Base-by-base conservation (phyloP, 208 protist genomes). In the Acanthamoeba sp. region DNA sequence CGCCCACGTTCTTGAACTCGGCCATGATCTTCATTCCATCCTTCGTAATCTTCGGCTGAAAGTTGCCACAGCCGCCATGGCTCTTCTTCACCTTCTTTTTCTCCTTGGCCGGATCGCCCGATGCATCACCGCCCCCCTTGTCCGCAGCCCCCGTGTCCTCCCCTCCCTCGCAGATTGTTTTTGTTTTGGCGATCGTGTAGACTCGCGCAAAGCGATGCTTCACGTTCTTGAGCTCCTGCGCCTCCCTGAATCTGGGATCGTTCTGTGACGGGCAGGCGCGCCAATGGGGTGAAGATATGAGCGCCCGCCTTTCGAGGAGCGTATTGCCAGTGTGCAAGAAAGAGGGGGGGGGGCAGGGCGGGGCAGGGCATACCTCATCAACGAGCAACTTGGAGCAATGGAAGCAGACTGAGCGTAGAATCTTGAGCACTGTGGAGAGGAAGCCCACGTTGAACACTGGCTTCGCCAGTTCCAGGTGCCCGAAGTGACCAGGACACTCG, bases 371-470 rank as follows among this genome's bases (percentile, higher is more conserved):
- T 91, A 95, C 84, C 42, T 95, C 90, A 96, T 99, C 97, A 32
- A 98, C 80, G 71, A 98, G 97, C 45, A 99, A 91, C 34, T 97
- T 97, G n/a, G 98, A 99, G 95, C 99, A 99, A 93, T 98, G 96
- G 96, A 98, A 99, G 97, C 99, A 99, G 12, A 99, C 98, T 95
- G 98, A 99, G 80, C 98, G 97, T 32, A 99, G 95, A 9, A 99
- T 96, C 76, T 99, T 98, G 57, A 99, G 64, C 29, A 99, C 97
- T n/a, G 98, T 96, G 29, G 98, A 97, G 40, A 99, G 97, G 84
- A 99, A 99, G 36, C 98, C 98, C 84, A 99, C 97, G 96, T 99
- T 99, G 96, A 99, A 99, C 48, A 99, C 97, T 14, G 99, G 99
- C 96, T 99, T 98, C 10, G 97, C 98, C 9, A 99, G 98, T 57